Base-by-base conservation (phyloP, 768 basidiomycete genomes). In the Collybia mongolica region DNA sequence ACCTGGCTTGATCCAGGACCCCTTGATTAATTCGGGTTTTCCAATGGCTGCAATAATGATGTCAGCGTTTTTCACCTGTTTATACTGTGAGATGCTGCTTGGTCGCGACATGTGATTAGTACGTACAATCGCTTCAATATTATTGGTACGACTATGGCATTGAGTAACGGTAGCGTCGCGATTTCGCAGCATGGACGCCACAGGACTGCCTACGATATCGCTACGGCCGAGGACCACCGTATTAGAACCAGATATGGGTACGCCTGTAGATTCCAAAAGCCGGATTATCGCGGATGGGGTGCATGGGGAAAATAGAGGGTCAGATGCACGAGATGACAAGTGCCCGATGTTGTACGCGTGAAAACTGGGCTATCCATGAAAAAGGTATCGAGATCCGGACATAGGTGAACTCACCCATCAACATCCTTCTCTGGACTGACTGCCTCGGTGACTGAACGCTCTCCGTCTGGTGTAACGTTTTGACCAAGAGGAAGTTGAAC, bases 311-410 rank as follows among this genome's bases (percentile, higher is more conserved):
- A 97, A 98, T 46, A 97, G 77, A 24, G 97, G 97, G 2, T 80
- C 81, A 5, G 91, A 84, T 29, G 93, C 90, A 57, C 94, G 85
- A 39, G 94, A 97, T 40, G 90, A 86, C 39, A 99, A 79, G 59
- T 93, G 89, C 14, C 97, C 96, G 54, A 98, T 97, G 70, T 98
- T 99, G 70, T 96, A 95, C 4, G 96, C 93, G 72, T 98, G 93
- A 77, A 99, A 99, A 22, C 96, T 94, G 37, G 28, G 32, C 39
- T 14, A 35, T n/a, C 40, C 14, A 49, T 42, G 37, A 52, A 39
- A 20, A 24, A 43, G n/a, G 51, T 52, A 39, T 32, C 35, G 29
- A 38, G 39, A 43, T 39, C n/a, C 29, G 42, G 40, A 44, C 38
- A 45, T 38, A 48, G 45, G 19, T 40, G 36, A 42, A 68, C 78